Conservation (phyloP, 495 filamentous ascomycete genomes). For the Aspergillus steynii region DNA sequence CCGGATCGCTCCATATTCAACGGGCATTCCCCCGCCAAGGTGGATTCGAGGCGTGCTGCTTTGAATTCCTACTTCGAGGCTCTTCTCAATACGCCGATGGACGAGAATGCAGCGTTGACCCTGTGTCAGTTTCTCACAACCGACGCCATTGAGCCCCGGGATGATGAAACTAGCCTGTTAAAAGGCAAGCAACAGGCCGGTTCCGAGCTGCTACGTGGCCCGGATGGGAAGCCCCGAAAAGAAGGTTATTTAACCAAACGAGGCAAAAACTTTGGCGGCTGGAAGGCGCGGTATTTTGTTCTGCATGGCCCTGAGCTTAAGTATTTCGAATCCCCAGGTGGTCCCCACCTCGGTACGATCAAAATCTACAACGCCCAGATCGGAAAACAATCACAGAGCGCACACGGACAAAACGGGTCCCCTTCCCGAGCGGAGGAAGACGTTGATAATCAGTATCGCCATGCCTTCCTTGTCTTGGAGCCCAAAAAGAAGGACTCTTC, state of each 20-base stretch:
- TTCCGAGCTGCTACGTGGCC: constrained; percentile 45
- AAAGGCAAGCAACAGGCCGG: constrained; percentile 45
- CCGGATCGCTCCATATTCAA: constrained; percentile 86
- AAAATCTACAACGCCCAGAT: constrained; percentile 90
- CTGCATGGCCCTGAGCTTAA: constrained; percentile 85
- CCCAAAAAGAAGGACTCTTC: constrained; percentile 95
- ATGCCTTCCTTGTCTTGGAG: constrained; percentile 92
- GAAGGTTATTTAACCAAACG: constrained; percentile 94
- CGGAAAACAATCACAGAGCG: constrained; percentile 74
- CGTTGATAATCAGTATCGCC: constrained; percentile 89
- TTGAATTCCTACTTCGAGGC: constrained; percentile 83
- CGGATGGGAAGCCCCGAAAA: constrained; percentile 69
- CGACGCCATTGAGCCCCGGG: constrained; percentile 76
- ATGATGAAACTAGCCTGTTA: constrained; percentile 57
- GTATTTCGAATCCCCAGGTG: constrained; percentile 89
- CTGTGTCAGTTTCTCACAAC: constrained; percentile 87
- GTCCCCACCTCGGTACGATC: constrained; percentile 87
- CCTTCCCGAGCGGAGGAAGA: constrained; percentile 66
- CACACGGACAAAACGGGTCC: constrained; percentile 54
- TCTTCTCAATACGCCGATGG: constrained; percentile 77
- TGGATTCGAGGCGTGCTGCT: constrained; percentile 81
- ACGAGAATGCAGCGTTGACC: constrained; percentile 73
- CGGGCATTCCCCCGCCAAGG: constrained; percentile 90
- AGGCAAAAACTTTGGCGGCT: constrained; percentile 98
- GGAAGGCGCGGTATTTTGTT: constrained; percentile 94